Percentiles rank a stretch among this genome's conserved stretches.
These are phyloP conservation scores for Aspergillus sp. DNA, from an alignment of 2,329 filamentous ascomycete species.

Conservation along the genomic window DNA sequence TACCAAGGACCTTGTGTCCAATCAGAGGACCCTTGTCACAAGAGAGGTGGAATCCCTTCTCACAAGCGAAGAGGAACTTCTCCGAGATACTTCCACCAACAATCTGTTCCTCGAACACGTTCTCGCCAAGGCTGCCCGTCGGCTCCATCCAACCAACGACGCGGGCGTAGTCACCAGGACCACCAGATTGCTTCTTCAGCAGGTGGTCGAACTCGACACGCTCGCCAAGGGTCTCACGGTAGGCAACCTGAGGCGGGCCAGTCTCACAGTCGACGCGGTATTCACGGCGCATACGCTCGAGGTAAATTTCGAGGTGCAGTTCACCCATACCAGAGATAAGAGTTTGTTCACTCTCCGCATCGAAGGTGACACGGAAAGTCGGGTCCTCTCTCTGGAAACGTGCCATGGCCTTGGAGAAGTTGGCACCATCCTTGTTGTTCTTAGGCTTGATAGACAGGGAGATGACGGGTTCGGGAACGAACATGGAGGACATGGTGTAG, in stretches of 20 bases:
- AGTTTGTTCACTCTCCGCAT: constrained; percentile 89
- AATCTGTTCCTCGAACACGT: constrained; percentile 84
- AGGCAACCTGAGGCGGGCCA: constrained; percentile 95
- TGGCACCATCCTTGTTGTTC: constrained; percentile 83
- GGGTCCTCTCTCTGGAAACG: constrained; percentile 98
- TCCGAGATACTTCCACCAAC: constrained; percentile 89
- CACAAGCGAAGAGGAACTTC: constrained; percentile 92
- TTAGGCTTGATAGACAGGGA: constrained; percentile 97
- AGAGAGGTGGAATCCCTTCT: constrained; percentile 85
- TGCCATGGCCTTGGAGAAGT: constrained; percentile 98
- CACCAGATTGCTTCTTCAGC: constrained; percentile 92
- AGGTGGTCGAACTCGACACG: constrained; percentile 86
- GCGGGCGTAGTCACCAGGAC: constrained; percentile 91
- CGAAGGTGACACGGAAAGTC: constrained; percentile 92
- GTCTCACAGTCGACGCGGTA: constrained; percentile 95
- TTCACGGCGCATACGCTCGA: constrained; percentile 94
- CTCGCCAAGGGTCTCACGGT: constrained; percentile 87
- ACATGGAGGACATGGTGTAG: constrained; percentile 97
- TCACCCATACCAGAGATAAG: constrained; percentile 99
- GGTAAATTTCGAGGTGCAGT: constrained; percentile 93
- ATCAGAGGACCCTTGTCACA: constrained; percentile 87
- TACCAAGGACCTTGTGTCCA: constrained; percentile 88
- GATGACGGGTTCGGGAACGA: constrained; percentile 96
- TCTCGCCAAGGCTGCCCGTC: constrained; percentile 69
- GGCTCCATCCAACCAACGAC: constrained; percentile 93